A percentile compares a stretch with the other conserved stretches of the same genome.
Conservation (phyloP, 768 basidiomycete species). For the Tremella fuciformis region DNA sequence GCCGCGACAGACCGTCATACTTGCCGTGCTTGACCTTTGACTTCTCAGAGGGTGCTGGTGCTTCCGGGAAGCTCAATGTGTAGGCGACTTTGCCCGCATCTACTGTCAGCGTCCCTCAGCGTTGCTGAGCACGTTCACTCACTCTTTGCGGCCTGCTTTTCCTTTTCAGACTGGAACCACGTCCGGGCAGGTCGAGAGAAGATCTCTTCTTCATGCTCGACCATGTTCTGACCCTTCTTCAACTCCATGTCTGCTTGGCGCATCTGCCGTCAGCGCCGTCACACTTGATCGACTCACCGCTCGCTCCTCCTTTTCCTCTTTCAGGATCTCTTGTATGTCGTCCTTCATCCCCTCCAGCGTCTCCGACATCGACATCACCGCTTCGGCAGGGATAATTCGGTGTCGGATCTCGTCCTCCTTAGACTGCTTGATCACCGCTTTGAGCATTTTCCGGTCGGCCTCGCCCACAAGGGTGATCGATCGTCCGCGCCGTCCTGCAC, state of each 20-base stretch:
- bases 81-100: slow-evolving; percentile 74
- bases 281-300: slow-evolving; percentile 57
- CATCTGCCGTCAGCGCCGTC: slow-evolving; percentile 54
- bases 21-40: slow-evolving; percentile 48
- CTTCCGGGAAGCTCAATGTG: slow-evolving; percentile 58
- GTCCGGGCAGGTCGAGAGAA: slow-evolving; percentile 88
- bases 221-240: slow-evolving; percentile 89
- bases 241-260: slow-evolving; percentile 94
- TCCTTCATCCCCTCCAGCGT: slow-evolving; percentile 68
- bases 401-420: slow-evolving; percentile 75
- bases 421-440: slow-evolving; percentile 87
- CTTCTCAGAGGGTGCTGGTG: slow-evolving; percentile 45
- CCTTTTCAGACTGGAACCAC: slow-evolving; percentile 93
- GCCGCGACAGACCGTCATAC: slow-evolving; percentile 72
- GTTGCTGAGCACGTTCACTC: slow-evolving; percentile 11
- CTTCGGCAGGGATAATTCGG: slow-evolving; percentile 76
- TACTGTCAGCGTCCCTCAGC: slow-evolving; percentile 46
- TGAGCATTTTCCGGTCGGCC: slow-evolving; percentile 91
- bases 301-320: slow-evolving; percentile 95
- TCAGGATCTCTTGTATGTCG: slow-evolving; percentile 74
- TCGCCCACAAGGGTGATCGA: slow-evolving; percentile 95
- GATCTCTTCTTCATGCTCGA: slow-evolving; percentile 89
- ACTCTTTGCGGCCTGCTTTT: slow-evolving; percentile 80
- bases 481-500: slow-evolving; percentile 86
- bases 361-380: slow-evolving; percentile 66